Evolutionary conservation across 2,329 filamentous ascomycete species (phyloP).

Genomic region (Grosmannia clavigera): DNA sequence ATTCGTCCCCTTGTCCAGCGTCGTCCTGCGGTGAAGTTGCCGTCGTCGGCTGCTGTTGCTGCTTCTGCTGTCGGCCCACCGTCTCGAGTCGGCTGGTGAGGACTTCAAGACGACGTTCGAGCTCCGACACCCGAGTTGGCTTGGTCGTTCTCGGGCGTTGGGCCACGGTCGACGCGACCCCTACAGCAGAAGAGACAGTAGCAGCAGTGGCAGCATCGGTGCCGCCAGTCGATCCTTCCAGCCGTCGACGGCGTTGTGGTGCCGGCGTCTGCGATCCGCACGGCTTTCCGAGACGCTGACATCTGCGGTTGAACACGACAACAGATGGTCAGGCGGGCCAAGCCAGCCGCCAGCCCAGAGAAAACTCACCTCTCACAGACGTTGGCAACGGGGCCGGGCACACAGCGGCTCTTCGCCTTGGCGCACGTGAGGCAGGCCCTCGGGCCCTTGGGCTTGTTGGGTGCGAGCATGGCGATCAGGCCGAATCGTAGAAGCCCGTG

Average conservation of each 20-base stretch:
- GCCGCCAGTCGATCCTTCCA: not conserved
- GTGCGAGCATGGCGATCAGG: not conserved
- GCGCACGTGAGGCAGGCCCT: constrained; percentile 38
- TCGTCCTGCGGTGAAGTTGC: constrained; percentile 1
- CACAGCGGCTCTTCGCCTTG: constrained; percentile 38
- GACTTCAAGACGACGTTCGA: constrained; percentile 37
- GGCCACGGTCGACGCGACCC: not conserved
- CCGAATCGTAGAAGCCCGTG: not conserved
- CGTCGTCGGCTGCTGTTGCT: constrained; percentile 1
- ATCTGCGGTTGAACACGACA: constrained; percentile 21
- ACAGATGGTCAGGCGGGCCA: not conserved
- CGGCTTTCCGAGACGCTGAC: constrained; percentile 33
- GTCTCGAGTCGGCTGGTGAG: constrained; percentile 32
- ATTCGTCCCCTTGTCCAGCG: constrained; percentile 6
- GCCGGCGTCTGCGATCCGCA: constrained; percentile 35
- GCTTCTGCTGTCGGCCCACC: constrained; percentile 8
- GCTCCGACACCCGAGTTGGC: constrained; percentile 35
- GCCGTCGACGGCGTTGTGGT: constrained; percentile 32
- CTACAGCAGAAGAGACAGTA: not conserved
- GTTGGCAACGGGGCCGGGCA: constrained; percentile 26
- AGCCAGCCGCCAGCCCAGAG: not conserved
- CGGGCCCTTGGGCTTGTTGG: constrained; percentile 25
- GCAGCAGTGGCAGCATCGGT: not conserved
- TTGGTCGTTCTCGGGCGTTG: constrained; percentile 2
- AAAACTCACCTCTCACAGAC: constrained; percentile 34